Evolutionary conservation across 192 early-diverging fungal species (phyloP).

Genomic region (Podila horticola): DNA sequence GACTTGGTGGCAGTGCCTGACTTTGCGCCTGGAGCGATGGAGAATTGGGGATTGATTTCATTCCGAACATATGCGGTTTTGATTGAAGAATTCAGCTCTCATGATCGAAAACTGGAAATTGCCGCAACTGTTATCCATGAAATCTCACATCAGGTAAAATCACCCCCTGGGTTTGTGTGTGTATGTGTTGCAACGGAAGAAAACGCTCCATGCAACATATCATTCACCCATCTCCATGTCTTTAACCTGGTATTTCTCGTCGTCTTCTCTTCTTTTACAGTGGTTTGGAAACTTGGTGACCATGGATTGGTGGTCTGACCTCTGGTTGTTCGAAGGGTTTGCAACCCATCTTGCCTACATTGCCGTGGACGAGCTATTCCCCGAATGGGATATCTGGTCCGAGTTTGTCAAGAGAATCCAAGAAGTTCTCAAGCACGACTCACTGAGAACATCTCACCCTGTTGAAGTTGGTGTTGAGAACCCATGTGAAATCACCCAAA

Average conservation of each 20-base stretch:
- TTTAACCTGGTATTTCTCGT: background rate
- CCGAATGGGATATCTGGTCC: conserved; percentile 83
- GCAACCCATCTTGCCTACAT: conserved; percentile 64
- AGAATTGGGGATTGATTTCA: conserved; percentile 63
- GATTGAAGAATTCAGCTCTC: conserved; percentile 45
- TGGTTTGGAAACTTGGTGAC: conserved; percentile 61
- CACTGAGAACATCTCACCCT: conserved; percentile 83
- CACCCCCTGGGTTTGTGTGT: background rate
- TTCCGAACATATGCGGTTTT: conserved; percentile 51
- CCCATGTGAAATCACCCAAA: conserved; percentile 80
- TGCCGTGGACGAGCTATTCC: conserved; percentile 77
- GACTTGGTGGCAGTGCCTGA: conserved; percentile 73
- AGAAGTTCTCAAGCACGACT: conserved; percentile 79
- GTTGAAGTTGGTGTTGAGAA: conserved; percentile 80
- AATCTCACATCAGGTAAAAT: conserved; percentile 42
- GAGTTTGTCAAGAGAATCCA: conserved; percentile 75
- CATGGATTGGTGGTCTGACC: conserved; percentile 60
- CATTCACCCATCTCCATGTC: background rate
- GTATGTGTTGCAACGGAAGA: background rate
- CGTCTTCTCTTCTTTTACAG: conserved; percentile 3
- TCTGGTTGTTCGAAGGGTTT: conserved; percentile 61
- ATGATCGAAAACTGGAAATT: conserved; percentile 41
- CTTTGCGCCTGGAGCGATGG: conserved; percentile 71
- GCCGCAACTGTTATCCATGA: conserved; percentile 54
- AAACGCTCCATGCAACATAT: too few species aligned